These are phyloP conservation scores for Apiospora koreana DNA, from an alignment of 2,329 filamentous ascomycete species.

Conservation along the genomic window DNA sequence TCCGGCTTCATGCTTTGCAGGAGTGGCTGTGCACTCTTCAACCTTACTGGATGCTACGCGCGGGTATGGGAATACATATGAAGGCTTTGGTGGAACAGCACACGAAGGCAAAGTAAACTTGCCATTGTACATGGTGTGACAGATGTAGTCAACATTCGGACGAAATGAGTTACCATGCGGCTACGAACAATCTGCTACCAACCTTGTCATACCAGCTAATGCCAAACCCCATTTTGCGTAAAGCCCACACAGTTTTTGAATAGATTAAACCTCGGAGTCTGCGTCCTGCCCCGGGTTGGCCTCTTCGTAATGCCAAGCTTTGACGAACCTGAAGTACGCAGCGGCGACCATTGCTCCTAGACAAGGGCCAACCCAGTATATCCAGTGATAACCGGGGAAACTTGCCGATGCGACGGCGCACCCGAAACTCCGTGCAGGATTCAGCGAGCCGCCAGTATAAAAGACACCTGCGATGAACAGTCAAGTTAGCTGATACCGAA, in stretches of 20 bases:
- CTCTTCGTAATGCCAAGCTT: slow-evolving; percentile 43
- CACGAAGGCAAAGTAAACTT: background rate
- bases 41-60: background rate
- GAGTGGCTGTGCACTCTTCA: background rate
- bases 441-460: slow-evolving; percentile 42
- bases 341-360: slow-evolving; percentile 44
- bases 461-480: slow-evolving; percentile 32
- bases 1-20: background rate
- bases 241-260: background rate
- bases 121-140: background rate
- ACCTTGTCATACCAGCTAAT: background rate
- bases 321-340: slow-evolving; percentile 42
- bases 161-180: too few species aligned
- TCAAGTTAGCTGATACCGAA: background rate
- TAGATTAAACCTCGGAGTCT: background rate
- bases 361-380: slow-evolving; percentile 47
- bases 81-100: background rate
- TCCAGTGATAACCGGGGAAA: slow-evolving; percentile 44
- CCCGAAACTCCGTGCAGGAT: slow-evolving; percentile 44
- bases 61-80: background rate
- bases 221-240: background rate
- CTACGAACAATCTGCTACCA: too few species aligned
- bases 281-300: slow-evolving; percentile 39
- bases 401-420: slow-evolving; percentile 38
- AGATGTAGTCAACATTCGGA: background rate